phyloP scores from a whole-genome alignment of 441 rosid genomes.

The Populus hybrid region DNA sequence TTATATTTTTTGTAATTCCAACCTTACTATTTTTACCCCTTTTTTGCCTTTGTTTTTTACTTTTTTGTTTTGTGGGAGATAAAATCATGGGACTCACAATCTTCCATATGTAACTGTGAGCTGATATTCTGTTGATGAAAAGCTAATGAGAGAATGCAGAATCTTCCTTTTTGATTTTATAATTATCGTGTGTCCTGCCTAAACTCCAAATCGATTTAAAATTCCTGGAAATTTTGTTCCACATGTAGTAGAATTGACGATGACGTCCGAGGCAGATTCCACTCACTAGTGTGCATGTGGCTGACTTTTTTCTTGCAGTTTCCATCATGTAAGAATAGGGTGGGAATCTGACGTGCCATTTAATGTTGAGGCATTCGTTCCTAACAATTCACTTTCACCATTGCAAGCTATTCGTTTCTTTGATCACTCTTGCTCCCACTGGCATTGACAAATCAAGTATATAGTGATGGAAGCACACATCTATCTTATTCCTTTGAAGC shows the following conservation, averaged over 20 bases:
- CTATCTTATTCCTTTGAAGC: background rate
- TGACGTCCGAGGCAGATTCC: conserved; percentile 1
- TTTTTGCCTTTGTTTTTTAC: too few species aligned
- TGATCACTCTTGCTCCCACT: background rate
- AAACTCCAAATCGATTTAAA: too few species aligned
- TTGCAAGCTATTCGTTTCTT: background rate
- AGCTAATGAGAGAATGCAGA: too few species aligned
- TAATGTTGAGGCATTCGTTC: background rate
- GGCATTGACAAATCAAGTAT: background rate
- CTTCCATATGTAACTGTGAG: too few species aligned
- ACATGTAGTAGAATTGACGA: background rate
- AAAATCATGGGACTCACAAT: too few species aligned
- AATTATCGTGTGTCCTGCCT: too few species aligned
- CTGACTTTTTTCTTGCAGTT: background rate
- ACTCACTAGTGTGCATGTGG: background rate
- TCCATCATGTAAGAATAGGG: background rate
- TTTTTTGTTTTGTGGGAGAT: too few species aligned
- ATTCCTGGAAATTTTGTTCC: background rate
- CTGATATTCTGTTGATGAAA: too few species aligned
- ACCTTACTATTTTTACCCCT: too few species aligned
- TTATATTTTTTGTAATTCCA: too few species aligned
- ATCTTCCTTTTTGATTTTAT: too few species aligned
- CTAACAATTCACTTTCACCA: background rate
- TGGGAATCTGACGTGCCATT: background rate
- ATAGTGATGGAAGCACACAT: background rate